Percentiles rank a stretch among this genome's conserved stretches.
phyloP scores from a whole-genome alignment of 176 grass and related monocot genomes.

The Oryza nivara region DNA sequence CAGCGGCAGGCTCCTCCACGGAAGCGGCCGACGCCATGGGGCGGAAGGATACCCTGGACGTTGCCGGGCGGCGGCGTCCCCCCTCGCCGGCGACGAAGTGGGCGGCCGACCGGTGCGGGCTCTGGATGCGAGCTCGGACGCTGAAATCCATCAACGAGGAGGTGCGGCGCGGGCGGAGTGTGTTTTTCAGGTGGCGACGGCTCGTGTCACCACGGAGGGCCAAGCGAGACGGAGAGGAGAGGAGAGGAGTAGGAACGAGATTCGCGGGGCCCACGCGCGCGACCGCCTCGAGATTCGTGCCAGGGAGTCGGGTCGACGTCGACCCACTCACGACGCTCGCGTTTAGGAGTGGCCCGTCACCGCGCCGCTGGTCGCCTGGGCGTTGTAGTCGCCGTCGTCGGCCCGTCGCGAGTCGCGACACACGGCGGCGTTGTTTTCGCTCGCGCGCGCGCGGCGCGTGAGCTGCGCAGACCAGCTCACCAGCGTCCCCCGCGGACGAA shows the following conservation, averaged over 20 bases:
- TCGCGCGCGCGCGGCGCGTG: too few relatives aligned
- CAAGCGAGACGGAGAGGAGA: not conserved
- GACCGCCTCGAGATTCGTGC: not conserved
- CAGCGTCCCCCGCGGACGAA: too few relatives aligned
- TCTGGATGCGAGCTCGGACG: conserved; percentile 29
- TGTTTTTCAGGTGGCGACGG: not conserved
- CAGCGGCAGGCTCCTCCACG: conserved; percentile 10
- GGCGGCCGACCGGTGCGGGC: conserved; percentile 15
- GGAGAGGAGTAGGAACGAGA: not conserved
- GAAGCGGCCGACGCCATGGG: conserved; percentile 43
- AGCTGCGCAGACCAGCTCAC: too few relatives aligned
- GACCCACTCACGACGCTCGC: too few relatives aligned
- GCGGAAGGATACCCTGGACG: conserved; percentile 16
- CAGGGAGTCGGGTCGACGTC: not conserved
- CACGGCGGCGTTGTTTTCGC: too few relatives aligned
- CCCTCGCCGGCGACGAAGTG: conserved; percentile 13
- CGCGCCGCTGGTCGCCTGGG: too few relatives aligned
- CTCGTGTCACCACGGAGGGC: not conserved
- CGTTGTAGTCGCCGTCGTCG: too few relatives aligned
- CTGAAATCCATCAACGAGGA: conserved; percentile 47
- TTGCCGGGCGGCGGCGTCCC: conserved; percentile 4
- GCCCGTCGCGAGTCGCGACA: too few relatives aligned
- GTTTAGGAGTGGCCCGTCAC: too few relatives aligned
- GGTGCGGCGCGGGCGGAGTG: not conserved
- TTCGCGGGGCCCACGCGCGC: not conserved